Percentiles rank a stretch among this genome's conserved stretches.
Evolutionary conservation across 129 eudicot species (phyloP).

Genomic region (Kitagawia praeruptora): DNA sequence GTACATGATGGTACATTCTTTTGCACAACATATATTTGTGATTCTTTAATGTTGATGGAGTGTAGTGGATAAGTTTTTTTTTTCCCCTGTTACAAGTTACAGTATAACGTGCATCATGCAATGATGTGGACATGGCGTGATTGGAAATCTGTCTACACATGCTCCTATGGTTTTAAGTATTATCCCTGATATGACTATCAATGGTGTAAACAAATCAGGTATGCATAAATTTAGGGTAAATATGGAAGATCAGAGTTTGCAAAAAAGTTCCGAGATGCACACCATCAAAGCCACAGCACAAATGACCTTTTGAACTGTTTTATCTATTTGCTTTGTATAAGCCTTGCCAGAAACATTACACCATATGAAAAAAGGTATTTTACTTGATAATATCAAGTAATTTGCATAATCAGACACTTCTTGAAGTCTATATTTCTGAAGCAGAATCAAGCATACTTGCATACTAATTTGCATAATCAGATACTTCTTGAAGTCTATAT

Average conservation of each 20-base stretch:
- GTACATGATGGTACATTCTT: no score
- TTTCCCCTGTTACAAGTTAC: no score
- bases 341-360: neutral
- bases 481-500: no score
- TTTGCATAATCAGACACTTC: no score
- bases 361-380: no score
- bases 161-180: conserved; percentile 17
- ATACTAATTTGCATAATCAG: no score
- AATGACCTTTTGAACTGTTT: neutral
- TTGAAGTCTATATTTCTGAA: no score
- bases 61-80: no score
- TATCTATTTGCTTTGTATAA: neutral
- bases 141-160: conserved; percentile 59
- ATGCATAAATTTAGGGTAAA: conserved; percentile 2
- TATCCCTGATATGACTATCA: conserved; percentile 1
- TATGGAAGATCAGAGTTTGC: neutral
- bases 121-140: conserved; percentile 81
- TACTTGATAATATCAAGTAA: neutral
- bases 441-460: no score
- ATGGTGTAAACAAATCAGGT: conserved; percentile 28
- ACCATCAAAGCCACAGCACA: neutral
- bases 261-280: neutral
- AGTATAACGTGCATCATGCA: no score
- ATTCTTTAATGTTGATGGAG: no score
- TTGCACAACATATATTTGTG: no score